A percentile compares a stretch with the other conserved stretches of the same genome.
phyloP scores from a whole-genome alignment of 805 yeast genomes.

The Teunomyces panamensis region DNA sequence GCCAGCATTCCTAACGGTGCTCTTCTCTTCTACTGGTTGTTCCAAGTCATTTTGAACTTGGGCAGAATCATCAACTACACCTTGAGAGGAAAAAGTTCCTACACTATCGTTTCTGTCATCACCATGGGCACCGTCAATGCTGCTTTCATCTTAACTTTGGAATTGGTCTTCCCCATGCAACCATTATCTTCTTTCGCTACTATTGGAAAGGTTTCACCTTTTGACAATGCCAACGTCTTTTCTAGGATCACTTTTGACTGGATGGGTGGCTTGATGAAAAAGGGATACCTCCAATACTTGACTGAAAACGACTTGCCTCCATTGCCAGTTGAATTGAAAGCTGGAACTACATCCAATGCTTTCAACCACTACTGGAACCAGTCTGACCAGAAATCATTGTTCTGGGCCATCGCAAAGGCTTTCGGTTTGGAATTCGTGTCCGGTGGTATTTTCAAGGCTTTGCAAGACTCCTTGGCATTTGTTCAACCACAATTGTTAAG shows the following conservation, averaged over 20 bases:
- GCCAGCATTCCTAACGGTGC: constrained; percentile 63
- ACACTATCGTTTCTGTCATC: constrained; percentile 40
- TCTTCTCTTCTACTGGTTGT: constrained; percentile 74
- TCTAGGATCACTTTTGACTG: constrained; percentile 80
- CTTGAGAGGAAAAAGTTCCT: constrained; percentile 35
- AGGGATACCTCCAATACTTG: constrained; percentile 64
- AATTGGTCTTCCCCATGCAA: constrained; percentile 37
- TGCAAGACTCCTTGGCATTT: constrained; percentile 79
- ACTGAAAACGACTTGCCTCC: constrained; percentile 69
- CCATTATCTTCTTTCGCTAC: constrained; percentile 9
- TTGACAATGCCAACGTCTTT: constrained; percentile 55
- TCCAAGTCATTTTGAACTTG: constrained; percentile 46
- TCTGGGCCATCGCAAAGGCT: constrained; percentile 60
- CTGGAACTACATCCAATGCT: constrained; percentile 47
- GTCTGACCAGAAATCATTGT: constrained; percentile 51
- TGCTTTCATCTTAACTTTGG: constrained; percentile 42
- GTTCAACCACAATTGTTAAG: constrained; percentile 81
- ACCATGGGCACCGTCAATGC: constrained; percentile 30
- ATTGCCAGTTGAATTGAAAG: constrained; percentile 64
- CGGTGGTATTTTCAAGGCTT: constrained; percentile 69
- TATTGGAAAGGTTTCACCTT: constrained; percentile 31
- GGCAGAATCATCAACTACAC: constrained; percentile 42
- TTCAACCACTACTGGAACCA: constrained; percentile 61
- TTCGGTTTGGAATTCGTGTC: constrained; percentile 70
- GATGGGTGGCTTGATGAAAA: constrained; percentile 83